These are phyloP conservation scores for Edaphochlamys debaryana DNA, from an alignment of 139 green algal species.

Conservation along the genomic window DNA sequence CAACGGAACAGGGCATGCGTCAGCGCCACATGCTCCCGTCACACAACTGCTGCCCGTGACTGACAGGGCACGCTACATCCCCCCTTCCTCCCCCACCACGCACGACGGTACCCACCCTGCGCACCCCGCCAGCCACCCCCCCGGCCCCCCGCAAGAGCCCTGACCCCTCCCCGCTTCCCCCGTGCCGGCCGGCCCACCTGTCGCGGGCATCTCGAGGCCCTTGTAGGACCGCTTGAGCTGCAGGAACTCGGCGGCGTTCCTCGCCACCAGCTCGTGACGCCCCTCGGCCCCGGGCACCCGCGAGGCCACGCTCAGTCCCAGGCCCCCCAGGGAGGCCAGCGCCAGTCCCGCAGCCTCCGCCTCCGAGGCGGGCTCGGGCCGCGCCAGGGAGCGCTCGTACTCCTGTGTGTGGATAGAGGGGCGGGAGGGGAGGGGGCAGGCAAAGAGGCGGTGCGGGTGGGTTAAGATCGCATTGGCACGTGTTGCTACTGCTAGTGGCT, in stretches of 20 bases:
- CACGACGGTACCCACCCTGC: no score
- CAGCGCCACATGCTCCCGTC: no score
- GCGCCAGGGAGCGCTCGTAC: background rate
- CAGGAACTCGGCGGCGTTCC: slow-evolving; percentile 77
- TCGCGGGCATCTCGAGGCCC: slow-evolving; percentile 79
- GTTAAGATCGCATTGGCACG: no score
- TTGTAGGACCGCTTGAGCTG: slow-evolving; percentile 69
- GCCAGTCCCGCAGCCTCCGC: slow-evolving; percentile 1
- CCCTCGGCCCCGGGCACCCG: background rate
- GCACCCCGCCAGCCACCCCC: no score
- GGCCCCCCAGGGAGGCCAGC: slow-evolving; percentile 20
- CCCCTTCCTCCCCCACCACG: no score
- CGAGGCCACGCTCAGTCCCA: background rate
- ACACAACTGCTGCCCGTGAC: no score
- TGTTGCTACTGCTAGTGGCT: no score
- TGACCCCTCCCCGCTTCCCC: no score
- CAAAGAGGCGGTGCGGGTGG: background rate
- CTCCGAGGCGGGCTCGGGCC: background rate
- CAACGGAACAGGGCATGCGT: no score
- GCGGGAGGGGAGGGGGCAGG: background rate
- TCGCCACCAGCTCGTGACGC: slow-evolving; percentile 39
- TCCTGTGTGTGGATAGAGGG: background rate
- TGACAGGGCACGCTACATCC: no score
- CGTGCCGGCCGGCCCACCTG: no score
- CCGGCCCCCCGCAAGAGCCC: no score